These are phyloP conservation scores for Colletotrichum tamarilloi DNA, from an alignment of 2,329 filamentous ascomycete genomes.

Conservation along the genomic window DNA sequence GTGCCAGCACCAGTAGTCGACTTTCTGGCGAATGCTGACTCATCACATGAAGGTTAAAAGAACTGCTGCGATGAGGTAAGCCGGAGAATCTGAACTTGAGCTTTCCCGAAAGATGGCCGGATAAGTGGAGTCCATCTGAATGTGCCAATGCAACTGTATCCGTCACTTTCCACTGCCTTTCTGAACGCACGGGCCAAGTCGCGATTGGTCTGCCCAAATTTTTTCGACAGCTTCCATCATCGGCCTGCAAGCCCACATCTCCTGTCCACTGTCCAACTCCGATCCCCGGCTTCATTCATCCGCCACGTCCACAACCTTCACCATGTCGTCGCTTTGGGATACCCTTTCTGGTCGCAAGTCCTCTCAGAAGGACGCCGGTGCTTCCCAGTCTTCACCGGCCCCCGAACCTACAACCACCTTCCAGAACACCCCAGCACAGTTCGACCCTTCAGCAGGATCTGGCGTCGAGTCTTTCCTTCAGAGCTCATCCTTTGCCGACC, in stretches of 20 bases:
- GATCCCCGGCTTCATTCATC: constrained; percentile 28
- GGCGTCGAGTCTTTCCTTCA: constrained; percentile 90
- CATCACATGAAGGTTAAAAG: not conserved
- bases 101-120: constrained; percentile 22
- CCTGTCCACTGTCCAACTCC: constrained; percentile 19
- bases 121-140: constrained; percentile 21
- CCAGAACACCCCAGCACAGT: constrained; percentile 65
- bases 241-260: constrained; percentile 28
- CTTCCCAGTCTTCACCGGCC: constrained; percentile 44
- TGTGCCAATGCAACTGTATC: constrained; percentile 12
- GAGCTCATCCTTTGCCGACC: constrained; percentile 82
- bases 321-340: constrained; percentile 71
- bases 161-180: constrained; percentile 17
- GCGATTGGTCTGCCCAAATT: constrained; percentile 37
- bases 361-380: constrained; percentile 46
- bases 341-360: constrained; percentile 70
- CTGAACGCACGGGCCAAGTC: constrained; percentile 36
- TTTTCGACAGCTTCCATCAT: constrained; percentile 37
- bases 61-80: constrained; percentile 8
- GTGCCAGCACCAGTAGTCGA: not conserved
- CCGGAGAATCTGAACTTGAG: constrained; percentile 11
- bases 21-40: not conserved
- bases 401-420: constrained; percentile 62
- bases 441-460: constrained; percentile 78
- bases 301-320: constrained; percentile 36